Evolutionary conservation across 129 eudicot genomes (phyloP), one percentile per base, ranked within the genome.

Genomic region (Saposhnikovia divaricata): DNA sequence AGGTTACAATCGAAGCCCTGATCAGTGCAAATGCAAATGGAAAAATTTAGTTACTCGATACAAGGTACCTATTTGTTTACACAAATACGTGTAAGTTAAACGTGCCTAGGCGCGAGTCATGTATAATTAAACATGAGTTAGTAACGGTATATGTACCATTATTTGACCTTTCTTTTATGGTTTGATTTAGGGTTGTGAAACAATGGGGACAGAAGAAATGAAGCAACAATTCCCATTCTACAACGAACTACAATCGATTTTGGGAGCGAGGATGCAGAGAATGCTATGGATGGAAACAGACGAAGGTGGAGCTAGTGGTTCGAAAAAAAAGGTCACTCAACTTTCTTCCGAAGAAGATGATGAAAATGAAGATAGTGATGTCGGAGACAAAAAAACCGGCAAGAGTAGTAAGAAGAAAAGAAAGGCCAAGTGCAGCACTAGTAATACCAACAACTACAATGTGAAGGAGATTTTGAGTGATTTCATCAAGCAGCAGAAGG

Each of bases 21-120:
- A 93, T 40, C 98, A 93, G 90, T 93, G 98, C 83, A 93, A 91
- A 82, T 87, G 86, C 84, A 93, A 93, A 83, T 93, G 98, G 98
- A 93, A 93, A 82, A 93, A 93, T 82, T 92, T 93, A 48, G 97
- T 91, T 68, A 91, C 92, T 6, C 88, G 97, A 51, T 93, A 91
- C 69, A 93, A 93, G 98, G 98, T 93, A 73, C 34, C 1, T 61
- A 12, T 71, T 18, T 14, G 1, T 69, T 34, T 4, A 13, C 21
- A 23, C 42, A n/a, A 13, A 27, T 2, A 12, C 5, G 16, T 13
- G 31, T 47, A 47, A 50, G n/a, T 21, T 57, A 23, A 57, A 0
- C n/a, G 12, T 34, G 37, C 2, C 37, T 34, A 2, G 37, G 37
- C 5, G 12, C 1, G 27, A 21, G 63, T 55, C 63, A 8, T n/a